These are phyloP conservation scores for Fusarium pininemorale DNA, from an alignment of 2,329 filamentous ascomycete species.

Conservation along the genomic window DNA sequence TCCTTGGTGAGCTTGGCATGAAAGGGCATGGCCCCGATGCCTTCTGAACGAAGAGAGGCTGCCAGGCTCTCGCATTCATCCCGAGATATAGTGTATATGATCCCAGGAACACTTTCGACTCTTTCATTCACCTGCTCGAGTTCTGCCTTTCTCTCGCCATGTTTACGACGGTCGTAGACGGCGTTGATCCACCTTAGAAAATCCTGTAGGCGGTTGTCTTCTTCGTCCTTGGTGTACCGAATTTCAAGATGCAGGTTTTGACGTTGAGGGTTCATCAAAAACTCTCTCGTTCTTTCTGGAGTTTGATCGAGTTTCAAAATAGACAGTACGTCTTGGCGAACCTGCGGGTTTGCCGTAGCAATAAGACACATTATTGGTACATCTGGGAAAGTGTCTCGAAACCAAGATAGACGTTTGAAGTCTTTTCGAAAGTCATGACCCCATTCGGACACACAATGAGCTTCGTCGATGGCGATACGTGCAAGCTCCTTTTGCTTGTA, in stretches of 20 bases:
- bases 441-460: constrained; percentile 98
- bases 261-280: constrained; percentile 84
- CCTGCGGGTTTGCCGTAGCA: constrained; percentile 84
- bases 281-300: constrained; percentile 71
- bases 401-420: constrained; percentile 88
- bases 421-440: constrained; percentile 96
- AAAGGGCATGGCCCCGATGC: constrained; percentile 78
- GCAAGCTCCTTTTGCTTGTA: constrained; percentile 85
- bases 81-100: constrained; percentile 81
- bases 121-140: constrained; percentile 64
- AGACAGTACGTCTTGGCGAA: constrained; percentile 82
- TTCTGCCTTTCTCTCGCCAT: constrained; percentile 66
- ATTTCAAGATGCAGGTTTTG: constrained; percentile 93
- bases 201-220: constrained; percentile 75
- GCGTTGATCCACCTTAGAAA: constrained; percentile 79
- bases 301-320: constrained; percentile 73
- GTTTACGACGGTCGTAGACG: constrained; percentile 75
- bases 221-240: constrained; percentile 80
- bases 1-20: constrained; percentile 74
- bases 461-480: constrained; percentile 90
- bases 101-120: constrained; percentile 73
- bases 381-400: constrained; percentile 80
- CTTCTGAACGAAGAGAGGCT: constrained; percentile 69
- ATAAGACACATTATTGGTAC: constrained; percentile 94
- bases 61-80: constrained; percentile 79